Evolutionary conservation across 768 basidiomycete species (phyloP), one percentile per base, ranked within the genome.

Genomic region (Suillus cothurnatus): DNA sequence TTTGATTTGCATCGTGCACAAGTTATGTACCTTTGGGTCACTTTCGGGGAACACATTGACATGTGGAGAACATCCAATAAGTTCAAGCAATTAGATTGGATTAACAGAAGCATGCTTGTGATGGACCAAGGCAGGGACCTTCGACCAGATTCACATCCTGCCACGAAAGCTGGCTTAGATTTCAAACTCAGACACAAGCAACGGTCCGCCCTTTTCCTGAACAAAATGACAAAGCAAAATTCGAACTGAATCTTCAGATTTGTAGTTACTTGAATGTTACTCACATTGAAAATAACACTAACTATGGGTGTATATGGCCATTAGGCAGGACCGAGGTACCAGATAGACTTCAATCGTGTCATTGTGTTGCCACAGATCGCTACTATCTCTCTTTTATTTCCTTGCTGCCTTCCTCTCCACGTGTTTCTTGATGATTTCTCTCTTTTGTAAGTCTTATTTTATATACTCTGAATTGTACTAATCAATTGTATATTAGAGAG

Each of bases 371-470:
- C 53, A n/a, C 53, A 14, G 0, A 12, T n/a, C 6, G 31, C 19
- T 53, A 32, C 17, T 19, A 11, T 21, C 19, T 50, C 11, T 64
- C 19, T 36, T 61, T 14, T 52, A 28, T 41, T 21, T 34, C 31
- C 23, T 52, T 38, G 21, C 36, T 41, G 34, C 39, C 15, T 64
- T 43, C 28, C 36, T 53, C 9, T 23, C 53, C 45, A 19, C 34
- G 6, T 19, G 15, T 55, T 34, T 45, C 19, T 39, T 5, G 32
- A 69, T 71, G 68, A 17, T 72, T 73, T 28, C 67, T 72, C n/a
- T 73, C 69, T 36, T 47, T 23, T 47, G n/a, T 47, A 11, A 23
- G 45, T 21, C 41, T 43, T 6, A 1, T 43, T 7, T 43, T 43
- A 19, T 19, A 7, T 19, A 1, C 1, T 43, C 12, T 6, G 11